A percentile compares a stretch with the other conserved stretches of the same genome.
These are phyloP conservation scores for Kodamaea laetipori DNA, from an alignment of 805 yeast species.

Conservation along the genomic window DNA sequence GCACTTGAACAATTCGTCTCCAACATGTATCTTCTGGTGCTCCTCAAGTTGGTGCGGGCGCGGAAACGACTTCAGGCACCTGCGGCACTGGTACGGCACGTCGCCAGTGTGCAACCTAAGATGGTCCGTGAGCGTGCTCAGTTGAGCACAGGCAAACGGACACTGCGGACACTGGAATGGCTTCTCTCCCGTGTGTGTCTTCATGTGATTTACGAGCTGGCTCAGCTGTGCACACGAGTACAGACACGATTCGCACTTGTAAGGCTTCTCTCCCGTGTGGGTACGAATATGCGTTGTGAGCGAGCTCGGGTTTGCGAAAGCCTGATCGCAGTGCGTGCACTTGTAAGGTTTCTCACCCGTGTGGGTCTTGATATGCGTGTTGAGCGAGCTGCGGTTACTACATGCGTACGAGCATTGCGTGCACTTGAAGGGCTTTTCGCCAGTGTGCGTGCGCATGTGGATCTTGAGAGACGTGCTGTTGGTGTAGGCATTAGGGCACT, in stretches of 20 bases:
- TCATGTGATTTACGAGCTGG: constrained; percentile 3
- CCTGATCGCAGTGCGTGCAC: constrained; percentile 39
- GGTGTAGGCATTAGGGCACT: constrained; percentile 14
- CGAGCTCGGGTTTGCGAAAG: constrained; percentile 24
- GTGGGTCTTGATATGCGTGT: constrained; percentile 5
- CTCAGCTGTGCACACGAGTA: constrained; percentile 60
- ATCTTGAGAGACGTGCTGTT: constrained; percentile 25
- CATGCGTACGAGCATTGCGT: constrained; percentile 21
- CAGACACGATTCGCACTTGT: constrained; percentile 67
- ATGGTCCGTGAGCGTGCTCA: constrained; percentile 3
- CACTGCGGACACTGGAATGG: constrained; percentile 5
- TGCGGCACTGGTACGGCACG: not conserved
- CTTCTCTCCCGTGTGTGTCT: constrained; percentile 5
- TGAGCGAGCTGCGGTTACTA: constrained; percentile 15
- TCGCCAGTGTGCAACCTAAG: not conserved
- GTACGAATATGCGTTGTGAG: constrained; percentile 23
- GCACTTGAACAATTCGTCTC: not conserved
- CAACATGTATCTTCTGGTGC: not conserved
- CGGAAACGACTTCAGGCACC: constrained; percentile 3
- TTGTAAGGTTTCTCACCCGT: constrained; percentile 2
- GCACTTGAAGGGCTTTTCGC: constrained; percentile 25
- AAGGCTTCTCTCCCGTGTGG: constrained; percentile 83
- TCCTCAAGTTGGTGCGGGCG: constrained; percentile 4
- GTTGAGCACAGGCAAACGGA: constrained; percentile 2
- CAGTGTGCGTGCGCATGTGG: constrained; percentile 15